Conservation (phyloP, 148 eudicot species). For the Rhododendron vialii region DNA sequence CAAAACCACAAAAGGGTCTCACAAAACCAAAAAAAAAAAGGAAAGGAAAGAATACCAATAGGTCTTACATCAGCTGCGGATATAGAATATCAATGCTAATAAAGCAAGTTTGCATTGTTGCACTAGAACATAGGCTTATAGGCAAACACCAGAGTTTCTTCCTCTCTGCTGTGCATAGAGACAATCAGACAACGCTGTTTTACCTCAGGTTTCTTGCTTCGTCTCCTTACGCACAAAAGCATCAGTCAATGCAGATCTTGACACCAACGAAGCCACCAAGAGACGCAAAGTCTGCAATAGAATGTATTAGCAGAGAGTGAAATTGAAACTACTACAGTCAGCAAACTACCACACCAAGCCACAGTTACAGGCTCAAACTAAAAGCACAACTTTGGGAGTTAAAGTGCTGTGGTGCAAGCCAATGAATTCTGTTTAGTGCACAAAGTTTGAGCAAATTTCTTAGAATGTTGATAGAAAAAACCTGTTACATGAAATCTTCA, state of each 20-base stretch:
- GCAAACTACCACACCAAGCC: background rate
- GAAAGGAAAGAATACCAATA: background rate
- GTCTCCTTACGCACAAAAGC: background rate
- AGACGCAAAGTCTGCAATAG: conserved; percentile 8
- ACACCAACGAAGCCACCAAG: conserved; percentile 4
- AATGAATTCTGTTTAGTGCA: background rate
- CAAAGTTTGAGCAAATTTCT: background rate
- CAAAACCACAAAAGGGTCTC: background rate
- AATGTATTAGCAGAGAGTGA: background rate
- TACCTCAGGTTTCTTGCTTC: conserved; percentile 5
- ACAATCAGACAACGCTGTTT: background rate
- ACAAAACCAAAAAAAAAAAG: background rate
- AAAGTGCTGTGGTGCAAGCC: background rate
- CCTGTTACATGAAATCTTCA: background rate
- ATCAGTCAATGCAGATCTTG: conserved; percentile 10
- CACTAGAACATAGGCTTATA: background rate
- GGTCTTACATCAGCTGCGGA: background rate
- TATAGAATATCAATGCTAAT: background rate
- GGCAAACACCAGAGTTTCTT: background rate
- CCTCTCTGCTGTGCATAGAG: background rate
- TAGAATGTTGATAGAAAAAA: background rate
- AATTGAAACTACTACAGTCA: background rate
- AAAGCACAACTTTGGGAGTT: background rate
- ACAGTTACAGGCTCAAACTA: background rate
- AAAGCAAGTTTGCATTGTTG: background rate